Percentiles rank a stretch among this genome's conserved stretches.
Conservation (phyloP, 2,329 filamentous ascomycete species). For the Aspergillus sp. region DNA sequence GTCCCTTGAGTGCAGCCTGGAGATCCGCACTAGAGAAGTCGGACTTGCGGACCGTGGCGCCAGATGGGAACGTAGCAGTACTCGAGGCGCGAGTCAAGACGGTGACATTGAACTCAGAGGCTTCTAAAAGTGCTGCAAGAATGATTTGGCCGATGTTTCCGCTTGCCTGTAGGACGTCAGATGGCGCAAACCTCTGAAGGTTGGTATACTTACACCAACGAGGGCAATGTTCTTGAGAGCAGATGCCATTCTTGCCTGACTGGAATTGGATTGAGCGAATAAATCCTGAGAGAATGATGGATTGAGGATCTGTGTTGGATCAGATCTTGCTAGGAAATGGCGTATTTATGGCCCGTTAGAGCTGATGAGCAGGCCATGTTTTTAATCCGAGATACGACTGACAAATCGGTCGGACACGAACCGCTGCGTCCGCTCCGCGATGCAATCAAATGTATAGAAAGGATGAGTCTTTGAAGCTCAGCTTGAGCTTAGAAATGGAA, state of each 20-base stretch:
- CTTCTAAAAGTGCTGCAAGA: slow-evolving; percentile 22
- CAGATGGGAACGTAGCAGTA: slow-evolving; percentile 25
- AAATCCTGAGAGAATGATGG: neutral
- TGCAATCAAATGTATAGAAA: neutral
- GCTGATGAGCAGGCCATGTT: neutral
- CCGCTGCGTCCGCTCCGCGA: neutral
- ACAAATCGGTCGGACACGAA: neutral
- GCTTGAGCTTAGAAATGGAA: neutral
- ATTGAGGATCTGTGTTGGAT: neutral
- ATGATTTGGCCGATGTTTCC: slow-evolving; percentile 32
- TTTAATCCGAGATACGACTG: neutral
- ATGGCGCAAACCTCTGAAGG: neutral
- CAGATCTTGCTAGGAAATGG: neutral
- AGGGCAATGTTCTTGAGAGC: slow-evolving; percentile 21
- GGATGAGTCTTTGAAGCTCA: neutral
- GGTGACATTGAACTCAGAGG: slow-evolving; percentile 27
- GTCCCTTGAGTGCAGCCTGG: slow-evolving; percentile 29
- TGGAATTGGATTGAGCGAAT: neutral
- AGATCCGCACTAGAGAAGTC: slow-evolving; percentile 32
- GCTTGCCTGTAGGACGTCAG: slow-evolving; percentile 24
- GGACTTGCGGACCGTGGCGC: slow-evolving; percentile 27
- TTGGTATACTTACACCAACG: slow-evolving; percentile 24
- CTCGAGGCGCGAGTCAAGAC: slow-evolving; percentile 29
- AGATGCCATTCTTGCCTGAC: neutral
- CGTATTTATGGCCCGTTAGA: neutral